Percentiles rank a stretch among this genome's conserved stretches.
Evolutionary conservation across 2,329 filamentous ascomycete genomes (phyloP).

Genomic region (Pestalotiopsis fici): DNA sequence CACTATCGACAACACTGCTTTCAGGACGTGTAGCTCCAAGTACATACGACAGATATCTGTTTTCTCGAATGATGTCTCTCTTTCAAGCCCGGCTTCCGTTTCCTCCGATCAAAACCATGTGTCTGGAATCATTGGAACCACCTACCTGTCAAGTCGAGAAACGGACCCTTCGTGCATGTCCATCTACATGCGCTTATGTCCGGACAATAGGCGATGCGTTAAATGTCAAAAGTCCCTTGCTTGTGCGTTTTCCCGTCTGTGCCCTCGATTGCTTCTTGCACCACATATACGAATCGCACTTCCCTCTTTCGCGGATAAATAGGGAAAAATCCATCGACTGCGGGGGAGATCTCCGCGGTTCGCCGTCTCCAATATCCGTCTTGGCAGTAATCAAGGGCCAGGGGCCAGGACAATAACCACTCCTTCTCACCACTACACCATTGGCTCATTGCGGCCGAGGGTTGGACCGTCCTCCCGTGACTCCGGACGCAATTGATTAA

Average conservation of each 20-base stretch:
- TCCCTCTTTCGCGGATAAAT: neutral
- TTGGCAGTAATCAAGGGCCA: neutral
- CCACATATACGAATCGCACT: neutral
- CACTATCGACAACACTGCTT: no score
- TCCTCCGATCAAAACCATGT: no score
- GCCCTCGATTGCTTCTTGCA: neutral
- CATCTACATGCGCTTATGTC: neutral
- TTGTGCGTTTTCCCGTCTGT: neutral
- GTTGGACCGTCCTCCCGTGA: neutral
- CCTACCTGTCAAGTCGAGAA: neutral
- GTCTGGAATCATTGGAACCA: no score
- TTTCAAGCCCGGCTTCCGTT: no score
- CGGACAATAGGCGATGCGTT: neutral
- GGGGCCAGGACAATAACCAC: neutral
- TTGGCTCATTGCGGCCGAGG: neutral
- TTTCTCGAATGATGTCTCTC: no score
- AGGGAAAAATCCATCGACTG: neutral
- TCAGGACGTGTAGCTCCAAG: no score
- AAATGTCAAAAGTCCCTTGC: neutral
- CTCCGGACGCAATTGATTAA: neutral
- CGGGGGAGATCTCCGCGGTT: neutral
- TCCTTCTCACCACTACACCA: neutral
- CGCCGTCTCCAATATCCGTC: conserved; percentile 1
- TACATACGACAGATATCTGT: no score
- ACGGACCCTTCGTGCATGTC: neutral